phyloP scores from a whole-genome alignment of 2,329 filamentous ascomycete species.

The Diaporthe sp. region DNA sequence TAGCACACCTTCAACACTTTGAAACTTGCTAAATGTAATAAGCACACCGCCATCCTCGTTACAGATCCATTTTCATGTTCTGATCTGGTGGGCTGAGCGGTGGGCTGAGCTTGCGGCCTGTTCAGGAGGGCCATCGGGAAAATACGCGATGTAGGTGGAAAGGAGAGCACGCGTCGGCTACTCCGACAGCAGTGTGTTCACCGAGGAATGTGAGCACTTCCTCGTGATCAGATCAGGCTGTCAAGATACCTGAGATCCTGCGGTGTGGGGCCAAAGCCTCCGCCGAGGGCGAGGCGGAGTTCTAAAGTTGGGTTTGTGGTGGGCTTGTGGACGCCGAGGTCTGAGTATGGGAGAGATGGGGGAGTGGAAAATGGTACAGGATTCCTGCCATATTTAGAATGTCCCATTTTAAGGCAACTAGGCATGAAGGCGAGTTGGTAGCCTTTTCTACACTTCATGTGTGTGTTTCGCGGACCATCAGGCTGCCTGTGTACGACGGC shows the following conservation, averaged over 20 bases:
- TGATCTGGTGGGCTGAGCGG: not conserved
- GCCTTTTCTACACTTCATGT: conserved; percentile 20
- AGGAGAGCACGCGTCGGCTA: not conserved
- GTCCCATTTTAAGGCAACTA: not conserved
- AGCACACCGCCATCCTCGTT: not conserved
- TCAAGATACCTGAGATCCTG: not conserved
- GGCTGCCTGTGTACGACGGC: not conserved
- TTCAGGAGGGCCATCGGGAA: not conserved
- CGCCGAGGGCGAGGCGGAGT: not conserved
- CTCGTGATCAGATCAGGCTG: not conserved
- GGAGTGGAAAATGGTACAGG: not conserved
- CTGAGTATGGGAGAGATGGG: not conserved
- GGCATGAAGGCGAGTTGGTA: not conserved
- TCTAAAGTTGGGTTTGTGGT: conserved; percentile 8
- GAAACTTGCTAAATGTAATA: not conserved
- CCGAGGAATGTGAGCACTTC: not conserved
- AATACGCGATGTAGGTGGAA: not conserved
- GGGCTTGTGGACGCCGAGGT: conserved; percentile 18
- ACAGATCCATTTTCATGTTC: not conserved
- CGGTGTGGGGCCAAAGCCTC: not conserved
- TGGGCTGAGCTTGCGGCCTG: conserved; percentile 13
- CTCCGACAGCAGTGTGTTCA: too few relatives aligned
- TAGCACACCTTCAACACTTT: not conserved
- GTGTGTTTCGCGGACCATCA: not conserved
- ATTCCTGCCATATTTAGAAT: not conserved